Evolutionary conservation across 2,329 filamentous ascomycete genomes (phyloP), one percentile per base, ranked within the genome.

Genomic region (Metarhizium rileyi): DNA sequence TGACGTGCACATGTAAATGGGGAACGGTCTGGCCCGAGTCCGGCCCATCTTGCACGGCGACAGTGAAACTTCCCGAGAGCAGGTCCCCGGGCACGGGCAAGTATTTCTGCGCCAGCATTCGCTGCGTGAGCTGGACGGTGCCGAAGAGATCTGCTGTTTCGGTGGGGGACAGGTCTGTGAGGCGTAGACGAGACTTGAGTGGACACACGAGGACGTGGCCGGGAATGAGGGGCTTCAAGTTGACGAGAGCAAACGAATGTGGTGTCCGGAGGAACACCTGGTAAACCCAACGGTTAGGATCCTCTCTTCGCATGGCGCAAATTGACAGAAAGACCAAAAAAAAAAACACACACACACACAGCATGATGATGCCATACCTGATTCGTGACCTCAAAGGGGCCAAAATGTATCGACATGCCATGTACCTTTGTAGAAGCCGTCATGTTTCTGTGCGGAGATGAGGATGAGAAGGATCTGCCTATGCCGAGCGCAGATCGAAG

Each of bases 171-270:
- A 96, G 79, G 63, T 94, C 86, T 47, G 82, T 80, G 50, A 97
- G 77, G 46, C 88, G 86, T 44, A 76, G 79, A 57, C 90, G 84
- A 26, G 73, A 69, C 30, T 75, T 75, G 20, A 80, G 77, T 0
- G 93, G 89, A 56, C 87, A 95, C 53, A 98, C 80, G 28, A 98
- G 86, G 53, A 97, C 84, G 71, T 98, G 93, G 50, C 93, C 93
- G 0, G 90, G 90, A 2, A 96, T 78, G 35, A 98, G 80, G 23
- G 93, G 93, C 70, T 95, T 96, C 64, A 97, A 81, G 70, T 98
- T 98, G 51, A 97, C 90, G 54, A 97, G 76, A 48, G 88, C 90
- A 71, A 90, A 96, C 58, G 84, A 87, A 60, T 86, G 76, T 1
- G 79, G 75, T 1, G 90, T 95, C 56, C 76, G 75, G 67, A 94